Evolutionary conservation across 768 basidiomycete species (phyloP).

Genomic region (Leccinum imitatum): DNA sequence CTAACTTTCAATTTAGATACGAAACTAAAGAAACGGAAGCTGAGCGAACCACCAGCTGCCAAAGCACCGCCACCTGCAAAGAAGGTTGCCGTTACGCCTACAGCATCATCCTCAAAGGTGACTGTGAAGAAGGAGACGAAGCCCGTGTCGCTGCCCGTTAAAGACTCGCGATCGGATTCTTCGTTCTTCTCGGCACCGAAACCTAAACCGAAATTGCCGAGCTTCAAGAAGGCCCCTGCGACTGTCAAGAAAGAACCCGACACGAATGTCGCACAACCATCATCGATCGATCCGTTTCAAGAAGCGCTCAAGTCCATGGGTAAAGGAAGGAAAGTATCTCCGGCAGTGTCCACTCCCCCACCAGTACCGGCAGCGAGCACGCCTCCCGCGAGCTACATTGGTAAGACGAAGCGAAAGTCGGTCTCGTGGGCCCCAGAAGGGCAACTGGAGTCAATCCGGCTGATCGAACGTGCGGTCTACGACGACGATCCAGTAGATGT

Average conservation of each 20-base stretch:
- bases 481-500: conserved; percentile 88
- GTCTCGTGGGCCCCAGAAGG: conserved; percentile 79
- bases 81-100: conserved; percentile 51
- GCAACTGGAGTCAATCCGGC: conserved; percentile 69
- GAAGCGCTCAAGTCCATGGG: conserved; percentile 78
- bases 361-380: conserved; percentile 31
- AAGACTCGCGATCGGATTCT: conserved; percentile 82
- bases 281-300: conserved; percentile 77
- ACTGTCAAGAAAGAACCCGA: conserved; percentile 52
- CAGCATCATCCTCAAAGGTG: conserved; percentile 27
- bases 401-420: conserved; percentile 67
- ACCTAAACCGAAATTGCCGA: conserved; percentile 79
- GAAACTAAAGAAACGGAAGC: conserved; percentile 76
- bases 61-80: conserved; percentile 60
- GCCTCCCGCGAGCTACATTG: conserved; percentile 38
- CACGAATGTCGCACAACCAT: conserved; percentile 69
- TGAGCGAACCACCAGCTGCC: conserved; percentile 46
- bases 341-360: conserved; percentile 60
- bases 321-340: conserved; percentile 60
- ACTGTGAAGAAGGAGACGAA: conserved; percentile 59
- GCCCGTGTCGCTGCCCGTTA: conserved; percentile 40
- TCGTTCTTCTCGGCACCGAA: conserved; percentile 90
- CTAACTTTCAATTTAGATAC: conserved; percentile 40
- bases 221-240: conserved; percentile 76
- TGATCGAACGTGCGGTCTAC: conserved; percentile 85